Evolutionary conservation across 768 basidiomycete genomes (phyloP).

Genomic region (Trichaptum fuscoviolaceum): DNA sequence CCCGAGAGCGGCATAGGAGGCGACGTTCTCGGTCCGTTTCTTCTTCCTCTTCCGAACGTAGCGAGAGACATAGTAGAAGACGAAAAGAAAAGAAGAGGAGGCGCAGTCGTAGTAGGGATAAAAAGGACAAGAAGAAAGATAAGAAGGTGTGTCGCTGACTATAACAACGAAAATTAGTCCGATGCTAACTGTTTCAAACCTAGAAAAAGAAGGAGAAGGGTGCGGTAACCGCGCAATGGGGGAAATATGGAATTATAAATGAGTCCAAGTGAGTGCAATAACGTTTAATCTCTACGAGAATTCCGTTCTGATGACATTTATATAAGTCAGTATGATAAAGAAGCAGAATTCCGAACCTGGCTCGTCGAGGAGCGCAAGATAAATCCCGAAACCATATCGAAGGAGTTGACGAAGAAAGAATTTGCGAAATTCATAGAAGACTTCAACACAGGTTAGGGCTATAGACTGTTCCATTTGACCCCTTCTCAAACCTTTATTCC

Average conservation of each 20-base stretch:
- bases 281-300: constrained; percentile 8
- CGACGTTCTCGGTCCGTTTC: constrained; percentile 12
- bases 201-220: constrained; percentile 51
- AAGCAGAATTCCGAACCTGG: constrained; percentile 87
- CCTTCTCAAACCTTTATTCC: constrained; percentile 4
- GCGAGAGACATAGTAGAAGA: constrained; percentile 3
- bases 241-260: constrained; percentile 82
- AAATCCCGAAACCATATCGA: constrained; percentile 84
- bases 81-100: constrained; percentile 9
- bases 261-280: constrained; percentile 68
- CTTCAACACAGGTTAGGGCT: constrained; percentile 62
- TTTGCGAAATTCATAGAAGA: constrained; percentile 81
- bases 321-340: constrained; percentile 71
- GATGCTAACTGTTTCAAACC: constrained; percentile 8
- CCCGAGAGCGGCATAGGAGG: constrained; percentile 7
- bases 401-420: constrained; percentile 82
- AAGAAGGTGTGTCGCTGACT: constrained; percentile 30
- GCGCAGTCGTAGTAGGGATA: constrained; percentile 11
- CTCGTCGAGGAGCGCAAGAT: constrained; percentile 88
- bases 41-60: constrained; percentile 5
- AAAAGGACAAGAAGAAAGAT: constrained; percentile 39
- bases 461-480: neutral
- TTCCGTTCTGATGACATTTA: constrained; percentile 4
- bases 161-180: constrained; percentile 2
- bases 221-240: constrained; percentile 68